phyloP scores from a whole-genome alignment of 1,284 basidiomycete genomes.

The Irpex sp. region DNA sequence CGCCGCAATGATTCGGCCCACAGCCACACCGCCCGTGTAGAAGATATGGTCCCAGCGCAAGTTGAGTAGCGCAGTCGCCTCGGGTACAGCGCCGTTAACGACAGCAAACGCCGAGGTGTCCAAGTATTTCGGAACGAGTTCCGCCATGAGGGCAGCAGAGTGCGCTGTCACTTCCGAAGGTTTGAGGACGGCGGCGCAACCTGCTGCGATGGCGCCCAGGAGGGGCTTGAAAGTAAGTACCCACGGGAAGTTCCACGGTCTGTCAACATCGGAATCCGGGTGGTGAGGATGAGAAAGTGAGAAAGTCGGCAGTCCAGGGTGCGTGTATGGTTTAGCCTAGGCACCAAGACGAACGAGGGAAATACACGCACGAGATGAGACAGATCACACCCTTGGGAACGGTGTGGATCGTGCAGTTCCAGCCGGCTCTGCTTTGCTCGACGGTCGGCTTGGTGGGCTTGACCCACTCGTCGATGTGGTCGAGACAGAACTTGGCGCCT shows the following conservation, averaged over 20 bases:
- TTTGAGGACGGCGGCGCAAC: slow-evolving; percentile 57
- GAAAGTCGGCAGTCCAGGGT: background rate
- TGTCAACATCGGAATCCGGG: slow-evolving; percentile 14
- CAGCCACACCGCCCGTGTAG: slow-evolving; percentile 60
- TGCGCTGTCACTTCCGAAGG: slow-evolving; percentile 59
- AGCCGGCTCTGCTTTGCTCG: slow-evolving; percentile 31
- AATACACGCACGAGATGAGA: slow-evolving; percentile 32
- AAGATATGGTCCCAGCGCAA: slow-evolving; percentile 81
- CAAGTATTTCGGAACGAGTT: slow-evolving; percentile 63
- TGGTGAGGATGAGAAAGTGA: background rate
- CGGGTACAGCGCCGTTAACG: slow-evolving; percentile 56
- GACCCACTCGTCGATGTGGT: slow-evolving; percentile 50
- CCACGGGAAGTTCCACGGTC: slow-evolving; percentile 56
- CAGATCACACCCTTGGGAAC: slow-evolving; percentile 49
- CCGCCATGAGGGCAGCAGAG: slow-evolving; percentile 47
- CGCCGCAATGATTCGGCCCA: slow-evolving; percentile 72
- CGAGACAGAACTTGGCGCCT: slow-evolving; percentile 43
- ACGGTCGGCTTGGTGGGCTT: slow-evolving; percentile 39
- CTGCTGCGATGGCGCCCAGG: slow-evolving; percentile 59
- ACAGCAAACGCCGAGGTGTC: slow-evolving; percentile 45
- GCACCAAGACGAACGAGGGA: background rate
- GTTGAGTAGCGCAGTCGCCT: slow-evolving; percentile 65
- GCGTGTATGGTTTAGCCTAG: background rate
- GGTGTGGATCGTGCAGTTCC: slow-evolving; percentile 43
- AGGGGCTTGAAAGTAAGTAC: slow-evolving; percentile 47